These are phyloP conservation scores for Coemansia sp. DNA, from an alignment of 192 early-diverging fungal genomes.

Conservation along the genomic window DNA sequence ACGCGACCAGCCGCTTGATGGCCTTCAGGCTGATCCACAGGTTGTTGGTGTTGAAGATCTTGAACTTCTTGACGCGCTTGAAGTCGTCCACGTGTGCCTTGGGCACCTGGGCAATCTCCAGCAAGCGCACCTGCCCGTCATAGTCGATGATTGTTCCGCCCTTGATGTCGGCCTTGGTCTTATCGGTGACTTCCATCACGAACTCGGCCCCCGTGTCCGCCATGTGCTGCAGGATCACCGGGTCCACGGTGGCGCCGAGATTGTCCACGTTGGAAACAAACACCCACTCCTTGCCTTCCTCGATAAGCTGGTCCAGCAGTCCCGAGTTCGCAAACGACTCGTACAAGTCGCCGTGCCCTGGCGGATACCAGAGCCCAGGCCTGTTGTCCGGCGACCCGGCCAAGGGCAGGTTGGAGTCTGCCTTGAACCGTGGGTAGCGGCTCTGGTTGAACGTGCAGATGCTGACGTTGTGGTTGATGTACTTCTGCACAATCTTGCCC, in stretches of 20 bases:
- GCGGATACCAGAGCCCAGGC: constrained; percentile 73
- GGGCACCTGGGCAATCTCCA: constrained; percentile 99
- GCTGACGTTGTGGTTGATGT: constrained; percentile 84
- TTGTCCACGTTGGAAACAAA: constrained; percentile 99
- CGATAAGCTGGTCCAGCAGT: constrained; percentile 85
- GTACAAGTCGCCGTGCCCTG: constrained; percentile 98
- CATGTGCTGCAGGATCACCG: constrained; percentile 89
- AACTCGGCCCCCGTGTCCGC: constrained; percentile 84
- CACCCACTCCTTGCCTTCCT: constrained; percentile 96
- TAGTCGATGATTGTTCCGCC: constrained; percentile 99
- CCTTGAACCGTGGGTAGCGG: constrained; percentile 87
- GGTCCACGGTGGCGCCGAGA: constrained; percentile 94
- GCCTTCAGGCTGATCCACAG: constrained; percentile 83
- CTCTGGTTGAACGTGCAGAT: constrained; percentile 98
- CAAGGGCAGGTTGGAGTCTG: constrained; percentile 87
- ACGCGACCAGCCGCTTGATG: constrained; percentile 80
- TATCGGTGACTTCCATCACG: constrained; percentile 99
- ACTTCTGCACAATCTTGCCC: constrained; percentile 96
- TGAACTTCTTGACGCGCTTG: constrained; percentile 99
- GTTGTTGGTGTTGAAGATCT: constrained; percentile 99
- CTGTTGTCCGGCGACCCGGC: constrained; percentile 68
- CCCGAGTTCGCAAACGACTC: constrained; percentile 92
- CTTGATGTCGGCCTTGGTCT: constrained; percentile 99
- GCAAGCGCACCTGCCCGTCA: constrained; percentile 85
- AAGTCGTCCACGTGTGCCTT: constrained; percentile 96